Evolutionary conservation across 2,329 filamentous ascomycete species (phyloP), one percentile per base, ranked within the genome.

Genomic region (Fusarium sterilihyphosum): DNA sequence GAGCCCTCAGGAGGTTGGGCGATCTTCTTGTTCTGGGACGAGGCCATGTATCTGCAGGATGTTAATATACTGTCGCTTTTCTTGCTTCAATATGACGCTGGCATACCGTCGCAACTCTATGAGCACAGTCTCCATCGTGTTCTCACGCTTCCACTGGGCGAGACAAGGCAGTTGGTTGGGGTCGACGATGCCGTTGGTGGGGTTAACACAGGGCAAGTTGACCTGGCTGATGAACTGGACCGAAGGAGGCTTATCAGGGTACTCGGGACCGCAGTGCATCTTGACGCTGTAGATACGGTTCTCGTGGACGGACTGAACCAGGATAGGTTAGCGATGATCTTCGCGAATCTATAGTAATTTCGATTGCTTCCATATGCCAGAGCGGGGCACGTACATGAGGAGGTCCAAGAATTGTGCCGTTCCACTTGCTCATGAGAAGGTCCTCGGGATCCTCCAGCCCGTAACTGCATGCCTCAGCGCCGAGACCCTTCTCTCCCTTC

Each of bases 211-310:
- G 33, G 96, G 96, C n/a, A 98, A 90, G 85, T 98, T 98, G 85
- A 99, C 92, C 84, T 94, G 93, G 79, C 93, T 98, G 79, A 96
- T 91, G 84, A 99, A 99, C 80, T 96, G 92, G 80, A 99, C 94
- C 59, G 92, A 91, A 1, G 96, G 96, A 52, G 96, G 96, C 72
- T 90, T 87, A 82, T 98, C 95, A 60, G 96, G 96, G 83, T 99
- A 99, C 66, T 93, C 87, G 56, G 91, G 88, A 72, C 95, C 95
- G 86, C 96, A 99, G 86, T 97, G 93, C 86, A 99, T 98, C 85
- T 96, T 97, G 79, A 99, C 90, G 78, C 94, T 97, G 88, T 99
- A 99, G 86, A 99, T 99, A 80, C 96, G 93, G 86, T 99, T 99
- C 88, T 99, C 96, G 83, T 98, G 96, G 72, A 92, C 95, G 84